phyloP scores from a whole-genome alignment of 2,329 filamentous ascomycete genomes.

The Colletotrichum zoysiae region DNA sequence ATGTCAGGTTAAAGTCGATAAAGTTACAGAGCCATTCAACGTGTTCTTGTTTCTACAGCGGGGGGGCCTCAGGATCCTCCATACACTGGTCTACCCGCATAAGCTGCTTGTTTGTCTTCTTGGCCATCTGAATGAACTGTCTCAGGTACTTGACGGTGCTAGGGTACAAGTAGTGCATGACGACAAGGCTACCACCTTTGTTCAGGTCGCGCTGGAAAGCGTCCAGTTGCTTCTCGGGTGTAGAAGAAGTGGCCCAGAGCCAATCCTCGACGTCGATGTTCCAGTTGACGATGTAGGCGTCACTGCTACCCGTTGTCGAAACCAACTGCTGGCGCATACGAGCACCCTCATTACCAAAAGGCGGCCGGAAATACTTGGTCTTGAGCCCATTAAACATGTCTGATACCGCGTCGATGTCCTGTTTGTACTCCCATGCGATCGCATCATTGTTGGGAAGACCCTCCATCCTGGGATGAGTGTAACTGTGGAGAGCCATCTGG shows the following conservation, averaged over 20 bases:
- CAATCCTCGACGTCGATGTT: constrained; percentile 79
- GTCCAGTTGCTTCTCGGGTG: constrained; percentile 75
- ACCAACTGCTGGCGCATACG: constrained; percentile 75
- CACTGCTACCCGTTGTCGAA: constrained; percentile 59
- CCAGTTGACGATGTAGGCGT: constrained; percentile 75
- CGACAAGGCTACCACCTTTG: constrained; percentile 73
- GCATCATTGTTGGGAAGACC: constrained; percentile 63
- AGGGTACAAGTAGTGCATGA: constrained; percentile 77
- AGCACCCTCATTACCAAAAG: constrained; percentile 76
- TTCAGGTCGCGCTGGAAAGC: constrained; percentile 75
- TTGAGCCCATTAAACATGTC: constrained; percentile 51
- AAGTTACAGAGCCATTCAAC: background rate
- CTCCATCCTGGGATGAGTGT: constrained; percentile 76
- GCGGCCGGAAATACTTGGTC: constrained; percentile 74
- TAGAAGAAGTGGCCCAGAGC: constrained; percentile 71
- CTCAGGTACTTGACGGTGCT: constrained; percentile 74
- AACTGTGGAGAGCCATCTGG: constrained; percentile 77
- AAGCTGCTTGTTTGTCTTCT: constrained; percentile 71
- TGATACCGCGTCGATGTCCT: constrained; percentile 65
- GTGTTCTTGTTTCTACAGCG: constrained; percentile 41
- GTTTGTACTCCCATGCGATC: constrained; percentile 73
- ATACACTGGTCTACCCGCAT: constrained; percentile 54
- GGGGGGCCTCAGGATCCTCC: constrained; percentile 52
- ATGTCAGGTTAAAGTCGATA: background rate
- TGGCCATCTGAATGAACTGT: constrained; percentile 75